Evolutionary conservation across 371 early-diverging fungal species (phyloP).

Genomic region (Mortierella sp.): DNA sequence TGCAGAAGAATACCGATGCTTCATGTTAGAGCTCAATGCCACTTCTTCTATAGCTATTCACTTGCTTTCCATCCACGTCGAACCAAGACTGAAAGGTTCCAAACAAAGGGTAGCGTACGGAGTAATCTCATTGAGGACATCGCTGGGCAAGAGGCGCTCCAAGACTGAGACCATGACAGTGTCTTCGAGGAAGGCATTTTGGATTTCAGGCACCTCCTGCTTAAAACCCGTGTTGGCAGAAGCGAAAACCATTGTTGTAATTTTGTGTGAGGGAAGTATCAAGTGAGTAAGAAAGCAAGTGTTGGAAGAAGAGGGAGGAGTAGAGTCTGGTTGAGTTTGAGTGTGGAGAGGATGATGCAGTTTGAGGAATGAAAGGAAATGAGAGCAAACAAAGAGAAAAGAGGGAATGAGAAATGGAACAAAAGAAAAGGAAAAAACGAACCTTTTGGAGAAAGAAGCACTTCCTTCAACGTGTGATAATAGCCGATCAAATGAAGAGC

Average conservation of each 20-base stretch:
- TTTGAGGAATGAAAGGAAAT: neutral
- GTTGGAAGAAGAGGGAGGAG: neutral
- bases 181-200: constrained; percentile 71
- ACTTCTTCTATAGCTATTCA: too few relatives aligned
- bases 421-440: neutral
- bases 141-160: constrained; percentile 61
- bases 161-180: constrained; percentile 65
- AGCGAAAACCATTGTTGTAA: constrained; percentile 43
- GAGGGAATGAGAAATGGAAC: neutral
- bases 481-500: constrained; percentile 4
- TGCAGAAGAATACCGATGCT: neutral
- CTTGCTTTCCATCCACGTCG: too few relatives aligned
- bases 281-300: neutral
- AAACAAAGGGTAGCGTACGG: constrained; percentile 37
- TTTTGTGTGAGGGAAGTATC: neutral
- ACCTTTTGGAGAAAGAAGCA: neutral
- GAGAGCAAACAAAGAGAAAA: constrained; percentile 1
- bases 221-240: constrained; percentile 59
- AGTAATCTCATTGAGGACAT: constrained; percentile 61
- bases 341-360: neutral
- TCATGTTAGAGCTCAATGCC: neutral
- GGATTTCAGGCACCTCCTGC: constrained; percentile 66
- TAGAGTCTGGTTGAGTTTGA: neutral
- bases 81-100: neutral
- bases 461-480: neutral